Conservation (phyloP, 495 filamentous ascomycete genomes). For the Hypoxylon lienhwacheense region DNA sequence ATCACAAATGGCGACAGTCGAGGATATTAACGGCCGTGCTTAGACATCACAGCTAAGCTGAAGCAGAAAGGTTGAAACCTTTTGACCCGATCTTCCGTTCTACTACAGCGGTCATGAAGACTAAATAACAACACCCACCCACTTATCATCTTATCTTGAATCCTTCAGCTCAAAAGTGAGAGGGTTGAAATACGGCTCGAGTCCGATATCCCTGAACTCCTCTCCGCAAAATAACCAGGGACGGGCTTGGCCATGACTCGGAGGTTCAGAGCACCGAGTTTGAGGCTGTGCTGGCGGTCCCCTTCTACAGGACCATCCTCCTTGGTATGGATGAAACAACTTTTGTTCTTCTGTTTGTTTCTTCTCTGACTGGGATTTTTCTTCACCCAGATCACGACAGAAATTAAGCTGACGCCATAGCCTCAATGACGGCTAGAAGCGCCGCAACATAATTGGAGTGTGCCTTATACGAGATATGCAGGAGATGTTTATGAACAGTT, state of each 20-base stretch:
- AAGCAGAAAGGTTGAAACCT: too few species aligned
- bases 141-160: too few species aligned
- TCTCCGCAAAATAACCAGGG: conserved; percentile 2
- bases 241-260: not conserved
- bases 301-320: conserved; percentile 7
- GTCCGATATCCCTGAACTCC: too few species aligned
- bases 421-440: conserved; percentile 10
- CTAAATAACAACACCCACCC: too few species aligned
- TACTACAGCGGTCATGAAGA: too few species aligned
- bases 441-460: conserved; percentile 11
- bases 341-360: not conserved
- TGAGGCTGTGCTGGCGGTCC: conserved; percentile 19
- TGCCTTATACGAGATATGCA: conserved; percentile 14
- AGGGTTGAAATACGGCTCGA: too few species aligned
- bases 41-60: not conserved
- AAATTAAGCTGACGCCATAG: conserved; percentile 23
- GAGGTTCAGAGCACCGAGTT: conserved; percentile 9
- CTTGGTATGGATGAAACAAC: conserved; percentile 20
- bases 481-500: not conserved
- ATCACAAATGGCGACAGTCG: conserved; percentile 7
- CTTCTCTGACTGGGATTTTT: not conserved
- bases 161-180: too few species aligned
- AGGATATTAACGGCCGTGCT: conserved; percentile 16
- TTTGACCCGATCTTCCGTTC: too few species aligned
- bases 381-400: too few species aligned